These are phyloP conservation scores for Penicillium dipodomyicola DNA, from an alignment of 495 filamentous ascomycete genomes.

Conservation along the genomic window DNA sequence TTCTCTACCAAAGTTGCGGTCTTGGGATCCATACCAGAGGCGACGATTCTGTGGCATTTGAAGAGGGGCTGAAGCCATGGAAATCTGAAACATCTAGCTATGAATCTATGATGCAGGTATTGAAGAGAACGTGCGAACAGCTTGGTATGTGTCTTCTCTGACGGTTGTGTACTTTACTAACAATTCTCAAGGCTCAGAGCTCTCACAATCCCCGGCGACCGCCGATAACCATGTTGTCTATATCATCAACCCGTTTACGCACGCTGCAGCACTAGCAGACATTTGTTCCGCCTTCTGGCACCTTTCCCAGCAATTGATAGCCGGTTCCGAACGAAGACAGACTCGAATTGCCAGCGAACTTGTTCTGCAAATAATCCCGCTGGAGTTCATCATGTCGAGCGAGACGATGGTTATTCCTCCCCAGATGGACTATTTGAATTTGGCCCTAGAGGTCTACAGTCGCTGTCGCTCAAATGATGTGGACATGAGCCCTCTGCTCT, in stretches of 20 bases:
- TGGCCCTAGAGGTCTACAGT: conserved; percentile 86
- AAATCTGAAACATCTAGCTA: conserved; percentile 34
- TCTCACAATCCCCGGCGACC: conserved; percentile 44
- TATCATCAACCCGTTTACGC: conserved; percentile 72
- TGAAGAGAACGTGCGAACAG: conserved; percentile 41
- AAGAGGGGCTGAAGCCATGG: conserved; percentile 60
- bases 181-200: conserved; percentile 32
- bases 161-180: conserved; percentile 23
- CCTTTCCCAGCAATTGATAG: conserved; percentile 68
- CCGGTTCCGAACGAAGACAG: conserved; percentile 47
- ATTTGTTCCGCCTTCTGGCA: conserved; percentile 76
- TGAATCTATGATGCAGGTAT: conserved; percentile 36
- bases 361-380: conserved; percentile 78
- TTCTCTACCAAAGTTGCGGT: conserved; percentile 75
- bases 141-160: conserved; percentile 36
- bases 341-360: conserved; percentile 61
- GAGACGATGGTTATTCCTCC: conserved; percentile 64
- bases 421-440: conserved; percentile 60
- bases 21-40: conserved; percentile 69
- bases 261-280: conserved; percentile 63
- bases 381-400: conserved; percentile 64
- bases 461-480: conserved; percentile 63
- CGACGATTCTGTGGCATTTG: conserved; percentile 47
- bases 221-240: conserved; percentile 79
- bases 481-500: conserved; percentile 35